These are phyloP conservation scores for Basipetospora chlamydospora DNA, from an alignment of 2,329 filamentous ascomycete genomes.

Conservation along the genomic window DNA sequence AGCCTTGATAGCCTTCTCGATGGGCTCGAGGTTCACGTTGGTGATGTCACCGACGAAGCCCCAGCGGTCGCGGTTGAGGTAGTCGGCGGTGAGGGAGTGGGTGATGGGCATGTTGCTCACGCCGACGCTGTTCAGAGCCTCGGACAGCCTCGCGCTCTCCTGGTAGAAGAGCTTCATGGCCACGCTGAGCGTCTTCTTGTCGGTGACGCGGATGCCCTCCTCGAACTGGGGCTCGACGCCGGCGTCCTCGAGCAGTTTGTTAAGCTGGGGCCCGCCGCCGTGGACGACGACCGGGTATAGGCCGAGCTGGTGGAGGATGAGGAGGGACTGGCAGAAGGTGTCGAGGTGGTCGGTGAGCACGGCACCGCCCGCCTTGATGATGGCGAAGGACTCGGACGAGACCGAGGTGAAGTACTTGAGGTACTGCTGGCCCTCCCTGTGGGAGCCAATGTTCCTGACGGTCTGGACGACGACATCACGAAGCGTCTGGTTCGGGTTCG, in stretches of 20 bases:
- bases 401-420: conserved; percentile 95
- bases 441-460: conserved; percentile 89
- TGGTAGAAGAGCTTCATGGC: conserved; percentile 87
- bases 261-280: conserved; percentile 87
- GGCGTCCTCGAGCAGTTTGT: conserved; percentile 75
- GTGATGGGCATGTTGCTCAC: conserved; percentile 81
- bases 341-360: conserved; percentile 91
- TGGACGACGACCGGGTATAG: conserved; percentile 93
- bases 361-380: conserved; percentile 95
- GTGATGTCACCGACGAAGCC: conserved; percentile 93
- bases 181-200: conserved; percentile 84
- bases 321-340: conserved; percentile 75
- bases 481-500: conserved; percentile 14
- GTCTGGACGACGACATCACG: conserved; percentile 32
- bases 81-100: conserved; percentile 84
- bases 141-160: conserved; percentile 85
- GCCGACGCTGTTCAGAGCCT: conserved; percentile 79
- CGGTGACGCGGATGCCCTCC: conserved; percentile 89
- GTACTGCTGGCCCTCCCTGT: conserved; percentile 93
- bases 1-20: conserved; percentile 80
- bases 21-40: conserved; percentile 75
- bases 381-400: conserved; percentile 90
- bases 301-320: conserved; percentile 87
- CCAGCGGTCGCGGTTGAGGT: conserved; percentile 92
- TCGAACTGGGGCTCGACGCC: conserved; percentile 93